Evolutionary conservation across 192 early-diverging fungal species (phyloP).

Genomic region (Linnemannia exigua): DNA sequence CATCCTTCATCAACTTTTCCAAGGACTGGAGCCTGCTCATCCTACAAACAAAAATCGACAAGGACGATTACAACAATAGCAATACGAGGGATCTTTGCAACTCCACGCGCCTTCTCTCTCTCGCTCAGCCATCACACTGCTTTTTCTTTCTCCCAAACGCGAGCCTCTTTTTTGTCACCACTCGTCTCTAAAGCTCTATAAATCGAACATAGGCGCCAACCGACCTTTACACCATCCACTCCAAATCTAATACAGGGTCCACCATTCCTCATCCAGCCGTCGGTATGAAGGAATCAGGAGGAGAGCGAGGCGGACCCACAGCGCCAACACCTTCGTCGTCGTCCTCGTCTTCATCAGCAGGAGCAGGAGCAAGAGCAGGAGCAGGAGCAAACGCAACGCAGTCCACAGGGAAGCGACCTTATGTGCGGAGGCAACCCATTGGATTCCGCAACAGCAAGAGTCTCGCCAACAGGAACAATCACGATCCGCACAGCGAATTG

Average conservation of each 20-base stretch:
- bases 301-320: slow-evolving; percentile 19
- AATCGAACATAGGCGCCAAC: not conserved
- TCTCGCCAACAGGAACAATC: not conserved
- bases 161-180: not conserved
- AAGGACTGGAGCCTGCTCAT: not conserved
- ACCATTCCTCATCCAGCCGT: not conserved
- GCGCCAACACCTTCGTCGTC: slow-evolving; percentile 1
- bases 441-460: slow-evolving; percentile 19
- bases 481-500: slow-evolving; percentile 24
- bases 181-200: not conserved
- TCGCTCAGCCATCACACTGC: not conserved
- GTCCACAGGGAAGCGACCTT: slow-evolving; percentile 32
- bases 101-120: not conserved
- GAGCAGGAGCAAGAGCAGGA: not conserved
- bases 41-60: not conserved
- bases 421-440: slow-evolving; percentile 25
- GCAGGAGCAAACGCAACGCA: no score
- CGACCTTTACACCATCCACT: not conserved
- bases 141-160: not conserved
- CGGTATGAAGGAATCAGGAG: slow-evolving; percentile 29
- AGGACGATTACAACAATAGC: not conserved
- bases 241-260: not conserved
- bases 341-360: not conserved
- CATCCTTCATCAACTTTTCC: not conserved
- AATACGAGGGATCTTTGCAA: not conserved